Conservation (phyloP, 371 early-diverging fungal species). For the Nematocida sp. region DNA sequence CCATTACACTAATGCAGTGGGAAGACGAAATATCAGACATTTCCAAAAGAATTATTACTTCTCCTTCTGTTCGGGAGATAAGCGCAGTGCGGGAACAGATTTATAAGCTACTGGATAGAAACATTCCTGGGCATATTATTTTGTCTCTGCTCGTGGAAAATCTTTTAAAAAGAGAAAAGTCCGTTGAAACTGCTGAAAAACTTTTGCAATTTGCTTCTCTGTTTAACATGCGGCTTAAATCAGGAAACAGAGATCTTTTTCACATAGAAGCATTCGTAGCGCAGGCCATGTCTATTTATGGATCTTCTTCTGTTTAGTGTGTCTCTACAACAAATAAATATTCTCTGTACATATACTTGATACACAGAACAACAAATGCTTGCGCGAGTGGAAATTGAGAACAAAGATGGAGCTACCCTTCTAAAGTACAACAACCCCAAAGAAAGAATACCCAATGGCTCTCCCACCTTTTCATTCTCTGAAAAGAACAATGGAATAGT, state of each 20-base stretch:
- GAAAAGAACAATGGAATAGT: constrained; percentile 27
- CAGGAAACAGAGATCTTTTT: constrained; percentile 83
- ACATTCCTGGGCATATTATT: constrained; percentile 72
- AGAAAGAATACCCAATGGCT: background rate
- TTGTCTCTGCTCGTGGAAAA: constrained; percentile 68
- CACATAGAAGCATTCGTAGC: constrained; percentile 94
- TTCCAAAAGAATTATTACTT: background rate
- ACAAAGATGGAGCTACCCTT: constrained; percentile 17
- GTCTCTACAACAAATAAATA: background rate
- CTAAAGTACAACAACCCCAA: constrained; percentile 25
- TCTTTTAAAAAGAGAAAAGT: constrained; percentile 71
- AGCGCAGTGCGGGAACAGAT: constrained; percentile 60
- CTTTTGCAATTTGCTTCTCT: constrained; percentile 56
- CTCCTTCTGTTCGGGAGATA: background rate
- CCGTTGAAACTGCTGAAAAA: constrained; percentile 7
- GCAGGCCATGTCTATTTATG: constrained; percentile 52
- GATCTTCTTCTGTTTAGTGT: background rate
- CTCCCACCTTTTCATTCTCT: constrained; percentile 31
- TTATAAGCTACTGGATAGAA: constrained; percentile 58
- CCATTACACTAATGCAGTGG: background rate
- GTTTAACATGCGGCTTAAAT: constrained; percentile 70
- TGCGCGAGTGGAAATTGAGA: constrained; percentile 49
- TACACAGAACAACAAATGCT: constrained; percentile 34
- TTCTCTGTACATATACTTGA: background rate
- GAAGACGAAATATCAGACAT: constrained; percentile 4